Evolutionary conservation across 176 grass and related monocot species (phyloP).

Genomic region (Rhynchospora pubera): DNA sequence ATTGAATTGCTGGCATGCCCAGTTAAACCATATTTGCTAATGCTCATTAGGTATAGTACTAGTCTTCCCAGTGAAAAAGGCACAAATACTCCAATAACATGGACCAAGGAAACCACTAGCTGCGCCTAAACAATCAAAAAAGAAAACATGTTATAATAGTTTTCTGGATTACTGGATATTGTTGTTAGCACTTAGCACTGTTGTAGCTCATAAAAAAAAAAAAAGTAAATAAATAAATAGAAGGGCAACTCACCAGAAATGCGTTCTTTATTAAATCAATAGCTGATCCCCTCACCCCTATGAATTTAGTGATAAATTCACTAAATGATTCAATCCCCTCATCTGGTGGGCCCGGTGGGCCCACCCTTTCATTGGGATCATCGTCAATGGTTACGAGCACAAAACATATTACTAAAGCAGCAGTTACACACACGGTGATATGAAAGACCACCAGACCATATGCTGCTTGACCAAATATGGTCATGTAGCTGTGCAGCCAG

Average conservation of each 20-base stretch:
- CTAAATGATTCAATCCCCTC: neutral
- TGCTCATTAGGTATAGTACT: neutral
- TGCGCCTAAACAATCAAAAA: neutral
- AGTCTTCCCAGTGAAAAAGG: constrained; percentile 14
- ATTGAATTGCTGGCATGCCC: neutral
- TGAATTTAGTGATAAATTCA: neutral
- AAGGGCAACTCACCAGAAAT: neutral
- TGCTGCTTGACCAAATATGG: neutral
- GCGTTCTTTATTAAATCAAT: neutral
- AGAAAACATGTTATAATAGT: neutral
- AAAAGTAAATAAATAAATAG: neutral
- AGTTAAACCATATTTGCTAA: neutral
- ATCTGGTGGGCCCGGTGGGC: too few relatives aligned
- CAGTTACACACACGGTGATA: neutral
- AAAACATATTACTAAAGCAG: neutral
- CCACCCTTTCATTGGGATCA: neutral
- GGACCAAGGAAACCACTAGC: neutral
- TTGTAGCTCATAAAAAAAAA: neutral
- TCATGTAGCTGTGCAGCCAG: neutral
- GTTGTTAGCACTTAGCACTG: neutral
- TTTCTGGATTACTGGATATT: neutral
- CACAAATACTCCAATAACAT: neutral
- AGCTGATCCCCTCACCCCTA: constrained; percentile 2
- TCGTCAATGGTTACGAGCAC: neutral
- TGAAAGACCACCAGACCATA: neutral